phyloP scores from a whole-genome alignment of 164 flowering plant species.

The Sedum album region DNA sequence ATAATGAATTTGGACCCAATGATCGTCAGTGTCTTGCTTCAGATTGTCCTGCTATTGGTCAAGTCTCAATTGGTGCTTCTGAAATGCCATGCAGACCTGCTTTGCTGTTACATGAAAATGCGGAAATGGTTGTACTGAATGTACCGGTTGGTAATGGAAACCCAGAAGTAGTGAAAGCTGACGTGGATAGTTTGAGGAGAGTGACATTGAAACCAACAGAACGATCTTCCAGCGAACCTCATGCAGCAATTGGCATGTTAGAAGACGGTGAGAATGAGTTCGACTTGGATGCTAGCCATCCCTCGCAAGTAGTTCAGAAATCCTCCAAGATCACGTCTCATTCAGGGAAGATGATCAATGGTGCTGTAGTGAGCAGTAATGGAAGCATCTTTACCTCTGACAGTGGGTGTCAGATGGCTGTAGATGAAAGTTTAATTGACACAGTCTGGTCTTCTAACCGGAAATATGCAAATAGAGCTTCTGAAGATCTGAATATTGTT shows the following conservation, averaged over 20 bases:
- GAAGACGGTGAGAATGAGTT: neutral
- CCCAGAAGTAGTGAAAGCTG: neutral
- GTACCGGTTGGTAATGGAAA: slow-evolving; percentile 11
- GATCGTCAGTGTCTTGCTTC: slow-evolving; percentile 21
- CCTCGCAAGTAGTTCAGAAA: neutral
- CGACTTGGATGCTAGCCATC: neutral
- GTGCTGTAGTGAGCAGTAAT: slow-evolving; percentile 9
- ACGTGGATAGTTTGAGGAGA: neutral
- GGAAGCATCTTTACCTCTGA: slow-evolving; percentile 8
- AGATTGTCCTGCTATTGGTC: slow-evolving; percentile 17
- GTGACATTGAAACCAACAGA: neutral
- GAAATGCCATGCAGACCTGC: slow-evolving; percentile 22
- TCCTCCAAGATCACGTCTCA: neutral
- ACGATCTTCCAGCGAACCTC: neutral
- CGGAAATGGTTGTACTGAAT: slow-evolving; percentile 15
- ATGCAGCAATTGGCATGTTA: neutral
- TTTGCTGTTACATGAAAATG: slow-evolving; percentile 29
- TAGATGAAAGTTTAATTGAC: slow-evolving; percentile 19
- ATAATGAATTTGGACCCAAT: slow-evolving; percentile 20
- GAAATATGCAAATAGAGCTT: slow-evolving; percentile 40
- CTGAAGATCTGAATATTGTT: slow-evolving; percentile 41
- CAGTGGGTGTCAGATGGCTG: slow-evolving; percentile 4
- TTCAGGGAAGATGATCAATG: neutral
- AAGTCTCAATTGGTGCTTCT: slow-evolving; percentile 20
- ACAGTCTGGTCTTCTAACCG: slow-evolving; percentile 44